A percentile compares a stretch with the other conserved stretches of the same genome.
Evolutionary conservation across 345 rosid genomes (phyloP).

Genomic region (Arabidopsis arenosa): DNA sequence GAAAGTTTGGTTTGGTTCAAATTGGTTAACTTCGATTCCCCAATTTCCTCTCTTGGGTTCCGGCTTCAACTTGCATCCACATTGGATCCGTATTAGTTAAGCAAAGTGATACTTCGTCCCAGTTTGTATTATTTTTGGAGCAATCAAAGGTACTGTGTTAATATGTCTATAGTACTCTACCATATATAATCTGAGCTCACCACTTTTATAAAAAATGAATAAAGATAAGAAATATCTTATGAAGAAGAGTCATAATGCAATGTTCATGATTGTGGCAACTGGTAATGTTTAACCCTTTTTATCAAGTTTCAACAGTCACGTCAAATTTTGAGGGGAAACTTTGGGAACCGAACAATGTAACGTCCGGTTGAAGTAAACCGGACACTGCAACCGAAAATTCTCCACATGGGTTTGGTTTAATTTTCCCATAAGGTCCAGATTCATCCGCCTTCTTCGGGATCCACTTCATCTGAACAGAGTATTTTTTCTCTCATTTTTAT

Average conservation of each 20-base stretch:
- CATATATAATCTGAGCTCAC: background rate
- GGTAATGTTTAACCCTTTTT: background rate
- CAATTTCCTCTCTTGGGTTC: constrained; percentile 35
- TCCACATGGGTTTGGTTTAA: constrained; percentile 43
- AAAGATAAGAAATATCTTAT: background rate
- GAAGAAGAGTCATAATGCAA: constrained; percentile 10
- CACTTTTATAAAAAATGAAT: background rate
- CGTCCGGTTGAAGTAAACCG: constrained; percentile 48
- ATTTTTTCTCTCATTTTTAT: too few relatives aligned
- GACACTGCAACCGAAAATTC: constrained; percentile 40
- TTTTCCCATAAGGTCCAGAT: constrained; percentile 39
- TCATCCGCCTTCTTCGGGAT: constrained; percentile 37
- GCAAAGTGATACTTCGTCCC: constrained; percentile 25
- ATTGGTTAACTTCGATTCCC: constrained; percentile 25
- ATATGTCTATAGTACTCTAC: background rate
- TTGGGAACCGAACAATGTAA: constrained; percentile 37
- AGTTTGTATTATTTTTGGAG: background rate
- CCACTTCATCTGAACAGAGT: constrained; percentile 13
- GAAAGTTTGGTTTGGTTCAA: background rate
- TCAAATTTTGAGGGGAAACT: constrained; percentile 18
- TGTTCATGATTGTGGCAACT: constrained; percentile 34
- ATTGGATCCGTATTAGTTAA: constrained; percentile 33
- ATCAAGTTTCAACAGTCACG: constrained; percentile 26
- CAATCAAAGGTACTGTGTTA: background rate
- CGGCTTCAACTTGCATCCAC: constrained; percentile 35